phyloP scores from a whole-genome alignment of 2,329 filamentous ascomycete species.

The Rhinocladiella mackenziei region DNA sequence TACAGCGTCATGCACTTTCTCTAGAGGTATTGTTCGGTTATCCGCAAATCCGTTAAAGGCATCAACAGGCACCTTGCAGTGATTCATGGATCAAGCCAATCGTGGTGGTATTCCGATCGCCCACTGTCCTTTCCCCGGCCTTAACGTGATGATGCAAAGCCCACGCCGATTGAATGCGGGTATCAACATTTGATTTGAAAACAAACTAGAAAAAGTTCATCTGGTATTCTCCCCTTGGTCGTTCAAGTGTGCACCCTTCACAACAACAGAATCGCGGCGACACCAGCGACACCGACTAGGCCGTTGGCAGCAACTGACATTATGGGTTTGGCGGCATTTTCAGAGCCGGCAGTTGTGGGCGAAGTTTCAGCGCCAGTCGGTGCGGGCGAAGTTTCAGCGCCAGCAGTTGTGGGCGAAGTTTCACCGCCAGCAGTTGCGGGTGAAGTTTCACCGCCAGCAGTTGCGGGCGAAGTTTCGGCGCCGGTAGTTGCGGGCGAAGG shows the following conservation, averaged over 20 bases:
- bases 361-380: conserved; percentile 25
- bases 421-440: conserved; percentile 18
- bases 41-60: conserved; percentile 22
- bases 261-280: conserved; percentile 42
- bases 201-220: conserved; percentile 20
- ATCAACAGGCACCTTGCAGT: conserved; percentile 17
- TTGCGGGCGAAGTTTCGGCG: conserved; percentile 14
- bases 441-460: conserved; percentile 12
- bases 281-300: conserved; percentile 38
- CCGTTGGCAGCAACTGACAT: conserved; percentile 29
- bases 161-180: conserved; percentile 20
- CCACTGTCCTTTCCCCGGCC: conserved; percentile 9
- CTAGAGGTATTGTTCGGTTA: conserved; percentile 15
- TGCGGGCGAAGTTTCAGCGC: conserved; percentile 21
- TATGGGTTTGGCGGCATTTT: conserved; percentile 22
- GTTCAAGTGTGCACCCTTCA: conserved; percentile 30
- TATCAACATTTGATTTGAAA: conserved; percentile 27
- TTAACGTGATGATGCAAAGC: conserved; percentile 13
- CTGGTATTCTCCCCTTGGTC: conserved; percentile 5
- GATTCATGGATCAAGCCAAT: conserved; percentile 15
- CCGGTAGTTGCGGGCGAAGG: conserved; percentile 8
- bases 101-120: conserved; percentile 8
- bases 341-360: conserved; percentile 18
- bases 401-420: too few species aligned
- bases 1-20: conserved; percentile 20